A percentile compares a stretch with the other conserved stretches of the same genome.
phyloP scores from a whole-genome alignment of 1,139 yeast genomes.

The Suhomyces anneliseae region DNA sequence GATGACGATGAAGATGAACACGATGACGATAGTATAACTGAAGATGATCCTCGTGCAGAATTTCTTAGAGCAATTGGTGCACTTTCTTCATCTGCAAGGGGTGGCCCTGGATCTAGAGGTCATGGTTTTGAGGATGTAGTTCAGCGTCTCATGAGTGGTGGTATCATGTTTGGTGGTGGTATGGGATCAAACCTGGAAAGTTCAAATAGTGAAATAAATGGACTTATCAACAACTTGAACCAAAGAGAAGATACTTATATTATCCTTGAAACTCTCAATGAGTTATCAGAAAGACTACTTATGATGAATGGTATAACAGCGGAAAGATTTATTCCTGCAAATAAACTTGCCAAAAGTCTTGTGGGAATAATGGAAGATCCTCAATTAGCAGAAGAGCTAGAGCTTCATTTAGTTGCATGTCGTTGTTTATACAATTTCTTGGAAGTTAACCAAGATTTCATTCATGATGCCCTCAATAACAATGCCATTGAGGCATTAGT shows the following conservation, averaged over 20 bases:
- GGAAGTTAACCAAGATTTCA: conserved; percentile 71
- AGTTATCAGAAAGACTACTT: conserved; percentile 58
- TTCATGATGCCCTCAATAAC: conserved; percentile 62
- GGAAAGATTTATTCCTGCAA: conserved; percentile 65
- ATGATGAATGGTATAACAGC: conserved; percentile 69
- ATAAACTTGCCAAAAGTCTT: conserved; percentile 54
- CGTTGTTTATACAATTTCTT: conserved; percentile 80
- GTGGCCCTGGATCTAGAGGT: conserved; percentile 4
- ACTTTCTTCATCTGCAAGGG: conserved; percentile 16
- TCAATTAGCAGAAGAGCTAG: conserved; percentile 62
- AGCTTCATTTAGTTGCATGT: conserved; percentile 79
- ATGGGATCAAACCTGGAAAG: conserved; percentile 14
- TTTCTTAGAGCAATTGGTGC: conserved; percentile 31
- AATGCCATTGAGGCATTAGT: conserved; percentile 70
- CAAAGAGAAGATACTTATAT: conserved; percentile 49
- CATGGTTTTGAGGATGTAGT: conserved; percentile 37
- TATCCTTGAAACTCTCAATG: conserved; percentile 59
- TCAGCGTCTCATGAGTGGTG: conserved; percentile 39
- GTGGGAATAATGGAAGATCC: conserved; percentile 63
- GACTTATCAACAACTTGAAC: conserved; percentile 41
- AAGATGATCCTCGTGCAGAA: conserved; percentile 27
- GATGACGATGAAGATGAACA: conserved; percentile 18
- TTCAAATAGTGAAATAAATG: conserved; percentile 33
- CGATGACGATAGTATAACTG: conserved; percentile 18
- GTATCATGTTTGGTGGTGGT: conserved; percentile 32